Conservation (phyloP, 768 basidiomycete species). For the Pleurotus ostreatus region DNA sequence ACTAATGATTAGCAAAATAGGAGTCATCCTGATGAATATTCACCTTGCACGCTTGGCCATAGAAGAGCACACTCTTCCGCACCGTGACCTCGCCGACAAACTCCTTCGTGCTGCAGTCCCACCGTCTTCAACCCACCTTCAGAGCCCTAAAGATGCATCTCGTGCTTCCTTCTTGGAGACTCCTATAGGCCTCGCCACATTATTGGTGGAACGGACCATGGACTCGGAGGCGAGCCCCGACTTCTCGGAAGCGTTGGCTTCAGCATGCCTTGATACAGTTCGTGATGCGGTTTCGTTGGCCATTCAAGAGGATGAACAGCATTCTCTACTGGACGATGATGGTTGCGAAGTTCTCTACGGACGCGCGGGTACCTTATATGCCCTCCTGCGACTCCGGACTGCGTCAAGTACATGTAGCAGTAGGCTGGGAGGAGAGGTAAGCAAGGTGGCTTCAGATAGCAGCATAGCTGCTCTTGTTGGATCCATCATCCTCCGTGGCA, state of each 20-base stretch:
- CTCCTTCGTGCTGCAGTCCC: slow-evolving; percentile 5
- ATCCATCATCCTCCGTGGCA: slow-evolving; percentile 37
- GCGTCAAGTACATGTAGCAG: slow-evolving; percentile 15
- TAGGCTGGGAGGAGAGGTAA: background rate
- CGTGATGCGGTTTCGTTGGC: slow-evolving; percentile 17
- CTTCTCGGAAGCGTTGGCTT: no score
- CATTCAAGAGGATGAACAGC: slow-evolving; percentile 16
- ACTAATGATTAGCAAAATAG: slow-evolving; percentile 10
- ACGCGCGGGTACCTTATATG: slow-evolving; percentile 53
- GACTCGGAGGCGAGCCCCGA: slow-evolving; percentile 14
- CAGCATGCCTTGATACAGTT: slow-evolving; percentile 17
- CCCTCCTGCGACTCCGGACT: slow-evolving; percentile 41
- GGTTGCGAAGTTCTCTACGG: slow-evolving; percentile 58
- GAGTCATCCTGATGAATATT: background rate
- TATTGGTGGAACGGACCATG: slow-evolving; percentile 28
- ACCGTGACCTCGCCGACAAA: slow-evolving; percentile 8
- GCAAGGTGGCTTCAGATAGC: slow-evolving; percentile 28
- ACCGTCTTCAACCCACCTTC: background rate
- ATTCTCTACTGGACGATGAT: slow-evolving; percentile 30
- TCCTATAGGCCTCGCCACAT: slow-evolving; percentile 31
- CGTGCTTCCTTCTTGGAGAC: slow-evolving; percentile 38
- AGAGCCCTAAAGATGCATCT: slow-evolving; percentile 14
- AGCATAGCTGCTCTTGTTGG: slow-evolving; percentile 33
- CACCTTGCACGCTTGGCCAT: background rate
- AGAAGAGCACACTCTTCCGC: background rate